Conservation (phyloP, 768 basidiomycete genomes). For the Albatrellus ellisii region DNA sequence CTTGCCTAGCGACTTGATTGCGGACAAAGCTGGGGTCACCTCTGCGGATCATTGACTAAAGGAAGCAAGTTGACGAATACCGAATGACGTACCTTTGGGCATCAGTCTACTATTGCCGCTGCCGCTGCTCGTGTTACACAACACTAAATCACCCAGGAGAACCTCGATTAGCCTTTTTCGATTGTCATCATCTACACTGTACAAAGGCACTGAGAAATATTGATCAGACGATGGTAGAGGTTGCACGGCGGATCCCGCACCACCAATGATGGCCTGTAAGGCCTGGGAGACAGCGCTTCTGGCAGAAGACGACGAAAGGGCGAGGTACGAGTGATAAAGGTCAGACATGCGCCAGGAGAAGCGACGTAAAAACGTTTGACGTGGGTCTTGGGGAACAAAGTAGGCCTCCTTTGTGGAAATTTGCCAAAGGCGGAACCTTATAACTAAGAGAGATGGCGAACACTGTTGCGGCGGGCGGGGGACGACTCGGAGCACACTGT, state of each 20-base stretch:
- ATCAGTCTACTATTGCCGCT: constrained; percentile 29
- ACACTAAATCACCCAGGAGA: constrained; percentile 39
- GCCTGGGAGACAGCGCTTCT: constrained; percentile 28
- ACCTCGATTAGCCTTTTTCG: constrained; percentile 43
- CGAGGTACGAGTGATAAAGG: constrained; percentile 31
- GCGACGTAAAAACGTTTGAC: background rate
- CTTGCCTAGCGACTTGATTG: constrained; percentile 66
- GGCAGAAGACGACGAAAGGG: constrained; percentile 15
- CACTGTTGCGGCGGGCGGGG: no score
- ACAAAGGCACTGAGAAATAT: constrained; percentile 27
- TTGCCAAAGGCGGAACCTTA: no score
- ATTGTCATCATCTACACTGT: constrained; percentile 31
- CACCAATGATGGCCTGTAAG: constrained; percentile 37
- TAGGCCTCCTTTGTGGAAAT: no score
- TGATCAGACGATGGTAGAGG: background rate
- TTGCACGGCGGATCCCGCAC: constrained; percentile 23
- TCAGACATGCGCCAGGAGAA: constrained; percentile 26
- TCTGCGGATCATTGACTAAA: constrained; percentile 30
- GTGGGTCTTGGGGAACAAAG: background rate
- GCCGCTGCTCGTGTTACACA: constrained; percentile 22
- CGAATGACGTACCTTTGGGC: constrained; percentile 34
- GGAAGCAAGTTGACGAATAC: background rate
- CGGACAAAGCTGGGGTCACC: constrained; percentile 48
- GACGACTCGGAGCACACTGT: no score
- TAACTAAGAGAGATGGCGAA: no score